phyloP scores from a whole-genome alignment of 2,329 filamentous ascomycete species.

The Botrytis sinoallii region DNA sequence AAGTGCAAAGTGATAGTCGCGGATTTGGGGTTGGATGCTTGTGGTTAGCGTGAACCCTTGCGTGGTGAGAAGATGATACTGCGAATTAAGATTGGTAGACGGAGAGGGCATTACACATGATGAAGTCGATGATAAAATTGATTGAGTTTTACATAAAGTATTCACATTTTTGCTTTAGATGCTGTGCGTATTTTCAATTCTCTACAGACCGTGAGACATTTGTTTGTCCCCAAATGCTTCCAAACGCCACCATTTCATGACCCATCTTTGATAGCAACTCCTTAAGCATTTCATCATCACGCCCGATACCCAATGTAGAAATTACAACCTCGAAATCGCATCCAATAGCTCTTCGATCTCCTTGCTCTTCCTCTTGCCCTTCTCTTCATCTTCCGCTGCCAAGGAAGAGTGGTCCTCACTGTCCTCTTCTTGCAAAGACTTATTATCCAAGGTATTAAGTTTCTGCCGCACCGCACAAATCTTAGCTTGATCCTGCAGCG shows the following conservation, averaged over 20 bases:
- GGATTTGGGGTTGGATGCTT: not conserved
- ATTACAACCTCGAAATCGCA: slow-evolving; percentile 6
- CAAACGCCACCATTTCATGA: not conserved
- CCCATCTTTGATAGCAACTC: not conserved
- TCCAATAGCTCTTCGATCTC: slow-evolving; percentile 11
- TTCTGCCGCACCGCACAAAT: not conserved
- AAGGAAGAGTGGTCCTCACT: not conserved
- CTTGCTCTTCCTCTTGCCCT: not conserved
- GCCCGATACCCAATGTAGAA: not conserved
- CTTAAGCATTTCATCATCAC: not conserved
- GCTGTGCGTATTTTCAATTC: not conserved
- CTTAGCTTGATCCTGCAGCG: not conserved
- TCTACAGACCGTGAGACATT: not conserved
- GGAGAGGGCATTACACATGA: not conserved
- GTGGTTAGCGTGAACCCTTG: slow-evolving; percentile 3
- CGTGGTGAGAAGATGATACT: not conserved
- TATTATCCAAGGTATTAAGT: not conserved
- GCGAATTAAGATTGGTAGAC: too few species aligned
- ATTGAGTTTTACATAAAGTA: not conserved
- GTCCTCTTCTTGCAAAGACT: not conserved
- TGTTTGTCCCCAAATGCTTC: not conserved
- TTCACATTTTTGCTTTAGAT: not conserved
- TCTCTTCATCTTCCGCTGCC: not conserved
- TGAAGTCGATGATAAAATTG: not conserved
- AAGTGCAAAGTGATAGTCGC: not conserved